Evolutionary conservation across 2,329 filamentous ascomycete species (phyloP), one percentile per base, ranked within the genome.

Genomic region (Xylariaceae sp.): DNA sequence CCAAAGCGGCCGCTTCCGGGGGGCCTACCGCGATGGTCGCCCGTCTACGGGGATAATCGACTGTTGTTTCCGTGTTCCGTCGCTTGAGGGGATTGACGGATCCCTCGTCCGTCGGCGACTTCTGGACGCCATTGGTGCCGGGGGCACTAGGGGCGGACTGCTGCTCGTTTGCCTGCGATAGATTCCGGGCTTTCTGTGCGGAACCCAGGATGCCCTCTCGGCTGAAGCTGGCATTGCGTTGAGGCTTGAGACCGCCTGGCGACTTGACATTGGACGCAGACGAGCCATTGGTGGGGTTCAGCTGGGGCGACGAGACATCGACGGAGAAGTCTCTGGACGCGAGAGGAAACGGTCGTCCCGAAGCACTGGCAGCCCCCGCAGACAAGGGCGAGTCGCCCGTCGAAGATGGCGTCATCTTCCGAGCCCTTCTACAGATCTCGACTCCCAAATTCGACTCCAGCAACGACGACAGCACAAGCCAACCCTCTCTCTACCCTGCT

Each of bases 1-100:
- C 51, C 35, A 41, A 57, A 51, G 39, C 17, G 44, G 37, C 52
- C 53, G 15, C 52, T 61, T 30, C 57, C 44, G 54, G 61, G 58
- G 57, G 61, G 78, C 83, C 65, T 80, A 87, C 84, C 66, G 85
- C 85, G 68, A 88, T 88, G 34, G 83, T 87, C 47, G 85, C 85
- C 69, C 85, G 78, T 65, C 85, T 77, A 64, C 85, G 78, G 13
- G 85, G 85, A 69, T 87, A 88, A 70, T 87, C 84, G 52, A 86
- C 76, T 15, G 80, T 81, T 41, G 78, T 80, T 67, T 87, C 84
- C 10, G 82, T 84, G 67, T 83, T 85, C 65, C 84, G 80, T 67
- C 84, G 78, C 73, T 87, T 86, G 35, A 85, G 73, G 45, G 83
- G 82, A 30, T 79, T 73, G 34, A 66, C 76, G 6, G 62, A 45